Base-by-base conservation (phyloP, 352 stramenopile species). In the Phytophthora meadii region DNA sequence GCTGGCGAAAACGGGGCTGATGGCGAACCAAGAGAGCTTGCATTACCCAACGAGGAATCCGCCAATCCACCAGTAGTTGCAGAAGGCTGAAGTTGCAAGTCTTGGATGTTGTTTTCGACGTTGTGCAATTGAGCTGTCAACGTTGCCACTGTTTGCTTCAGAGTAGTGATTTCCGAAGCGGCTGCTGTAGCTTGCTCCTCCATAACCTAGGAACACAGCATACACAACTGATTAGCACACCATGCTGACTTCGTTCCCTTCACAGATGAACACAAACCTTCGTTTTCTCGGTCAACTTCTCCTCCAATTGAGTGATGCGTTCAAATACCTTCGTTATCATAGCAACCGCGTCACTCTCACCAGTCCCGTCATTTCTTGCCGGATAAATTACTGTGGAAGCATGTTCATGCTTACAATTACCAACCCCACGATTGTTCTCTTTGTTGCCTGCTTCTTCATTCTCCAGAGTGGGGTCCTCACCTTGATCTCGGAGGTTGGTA, bases 71-170 rank as follows among this genome's bases (percentile, higher is more conserved):
- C 46, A 6, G 53, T 37, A 37, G 55, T 72, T 12, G 39, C 58
- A 14, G 36, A 47, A 2, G 65, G 77, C 25, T 66, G 64, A 28
- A 80, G 44, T 46, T 83, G 76, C 22, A 87, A 59, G 25, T 81
- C 70, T 58, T 75, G 70, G 12, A 89, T 52, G 19, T 84, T 56
- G 32, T 72, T 75, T 47, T 89, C 77, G 9, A 79, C 50, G 42
- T 71, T 71, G 47, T 74, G 52, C 11, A 89, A 62, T 44, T 87
- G 73, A 10, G 56, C 57, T 19, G 72, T 79, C 40, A 89, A 66
- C 10, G 56, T 72, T 19, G 75, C 68, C 14, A 89, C 74, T 7
- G 73, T 81, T 68, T 85, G 76, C 45, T 86, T 71, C 39, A 89
- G 30, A 6, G 63, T 66, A 14, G 65, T 49, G 40, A 82, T 66